Evolutionary conservation across 768 basidiomycete genomes (phyloP).

Genomic region (Pholiota conissans): DNA sequence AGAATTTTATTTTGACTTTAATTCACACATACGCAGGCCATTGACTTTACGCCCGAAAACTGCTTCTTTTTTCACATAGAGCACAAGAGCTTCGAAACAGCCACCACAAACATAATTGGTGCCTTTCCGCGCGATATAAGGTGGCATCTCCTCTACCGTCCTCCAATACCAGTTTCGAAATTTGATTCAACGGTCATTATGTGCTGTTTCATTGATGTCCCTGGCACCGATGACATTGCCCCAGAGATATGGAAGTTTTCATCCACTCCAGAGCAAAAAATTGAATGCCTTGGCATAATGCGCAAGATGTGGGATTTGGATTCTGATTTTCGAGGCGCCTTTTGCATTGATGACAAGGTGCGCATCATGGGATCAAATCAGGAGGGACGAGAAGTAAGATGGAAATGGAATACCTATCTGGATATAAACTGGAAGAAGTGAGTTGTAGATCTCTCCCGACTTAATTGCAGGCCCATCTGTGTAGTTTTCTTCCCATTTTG

Average conservation of each 20-base stretch:
- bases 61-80: constrained; percentile 23
- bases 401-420: background rate
- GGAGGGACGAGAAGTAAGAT: background rate
- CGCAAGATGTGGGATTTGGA: constrained; percentile 18
- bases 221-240: background rate
- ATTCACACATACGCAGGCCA: background rate
- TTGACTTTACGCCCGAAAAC: constrained; percentile 7
- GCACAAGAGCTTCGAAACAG: constrained; percentile 18
- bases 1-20: background rate
- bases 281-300: constrained; percentile 20
- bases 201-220: constrained; percentile 19
- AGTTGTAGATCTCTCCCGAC: no score
- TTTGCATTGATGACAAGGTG: background rate
- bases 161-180: background rate
- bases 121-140: constrained; percentile 16
- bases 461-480: no score
- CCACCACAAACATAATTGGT: constrained; percentile 12
- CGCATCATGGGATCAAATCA: background rate
- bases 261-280: constrained; percentile 20
- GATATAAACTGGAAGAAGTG: background rate
- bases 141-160: constrained; percentile 15
- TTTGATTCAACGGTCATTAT: constrained; percentile 15
- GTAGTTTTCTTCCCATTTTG: no score
- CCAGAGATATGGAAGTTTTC: constrained; percentile 25
- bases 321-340: constrained; percentile 18